These are phyloP conservation scores for Coniophora puteana DNA, from an alignment of 1,284 basidiomycete species.

Conservation along the genomic window DNA sequence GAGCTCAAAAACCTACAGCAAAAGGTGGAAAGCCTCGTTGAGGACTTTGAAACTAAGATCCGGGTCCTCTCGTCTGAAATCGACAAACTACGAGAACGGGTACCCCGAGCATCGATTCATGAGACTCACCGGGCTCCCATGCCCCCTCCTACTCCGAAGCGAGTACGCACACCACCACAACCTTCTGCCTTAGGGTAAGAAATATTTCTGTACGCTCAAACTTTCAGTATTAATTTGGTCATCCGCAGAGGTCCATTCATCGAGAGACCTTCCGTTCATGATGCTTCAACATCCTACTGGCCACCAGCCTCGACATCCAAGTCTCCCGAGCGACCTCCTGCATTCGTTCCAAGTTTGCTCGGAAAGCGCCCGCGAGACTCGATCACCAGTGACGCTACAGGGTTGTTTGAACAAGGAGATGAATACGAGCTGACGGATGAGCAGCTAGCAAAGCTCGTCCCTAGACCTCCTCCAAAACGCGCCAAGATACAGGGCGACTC, in stretches of 20 bases:
- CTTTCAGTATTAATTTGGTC: background rate
- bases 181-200: slow-evolving; percentile 8
- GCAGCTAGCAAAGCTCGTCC: slow-evolving; percentile 32
- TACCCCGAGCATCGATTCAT: too few relatives aligned
- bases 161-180: slow-evolving; percentile 26
- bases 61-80: slow-evolving; percentile 29
- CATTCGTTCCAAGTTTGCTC: too few relatives aligned
- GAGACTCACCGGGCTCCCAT: too few relatives aligned
- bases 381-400: slow-evolving; percentile 36
- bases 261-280: slow-evolving; percentile 18
- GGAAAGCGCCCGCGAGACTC: slow-evolving; percentile 62
- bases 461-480: slow-evolving; percentile 52
- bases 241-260: slow-evolving; percentile 16
- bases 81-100: slow-evolving; percentile 21
- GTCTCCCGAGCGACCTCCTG: too few relatives aligned
- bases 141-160: slow-evolving; percentile 29
- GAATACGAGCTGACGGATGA: slow-evolving; percentile 32
- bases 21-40: slow-evolving; percentile 29
- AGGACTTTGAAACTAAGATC: slow-evolving; percentile 32
- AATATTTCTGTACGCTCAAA: background rate
- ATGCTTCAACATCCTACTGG: slow-evolving; percentile 4
- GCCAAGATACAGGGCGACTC: slow-evolving; percentile 25
- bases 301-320: slow-evolving; percentile 13
- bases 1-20: slow-evolving; percentile 39
- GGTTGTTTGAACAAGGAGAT: slow-evolving; percentile 36